A percentile compares a stretch with the other conserved stretches of the same genome.
phyloP scores from a whole-genome alignment of 441 rosid genomes.

The Bocquillonia castaneifolia region DNA sequence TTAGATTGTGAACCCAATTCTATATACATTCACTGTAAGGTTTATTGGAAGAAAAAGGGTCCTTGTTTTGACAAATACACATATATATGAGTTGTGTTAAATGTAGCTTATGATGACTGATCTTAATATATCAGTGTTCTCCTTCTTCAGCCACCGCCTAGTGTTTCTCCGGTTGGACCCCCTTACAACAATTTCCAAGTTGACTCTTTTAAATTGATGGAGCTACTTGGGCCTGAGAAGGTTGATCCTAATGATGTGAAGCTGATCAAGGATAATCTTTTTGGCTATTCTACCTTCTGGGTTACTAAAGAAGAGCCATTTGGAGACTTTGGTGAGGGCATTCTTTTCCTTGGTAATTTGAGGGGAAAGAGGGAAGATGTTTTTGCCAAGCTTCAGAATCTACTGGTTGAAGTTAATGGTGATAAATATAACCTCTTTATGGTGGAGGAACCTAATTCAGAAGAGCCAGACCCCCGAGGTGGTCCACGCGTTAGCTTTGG shows the following conservation, averaged over 20 bases:
- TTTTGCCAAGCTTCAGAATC: slow-evolving; percentile 68
- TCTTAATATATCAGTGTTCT: slow-evolving; percentile 22
- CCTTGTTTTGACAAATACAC: too few species aligned
- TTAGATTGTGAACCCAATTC: too few species aligned
- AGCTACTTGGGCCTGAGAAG: slow-evolving; percentile 96
- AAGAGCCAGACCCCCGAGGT: slow-evolving; percentile 89
- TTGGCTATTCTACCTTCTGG: slow-evolving; percentile 98
- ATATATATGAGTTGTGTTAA: not conserved
- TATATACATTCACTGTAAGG: too few species aligned
- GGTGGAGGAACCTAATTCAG: slow-evolving; percentile 96
- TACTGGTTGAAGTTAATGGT: slow-evolving; percentile 56
- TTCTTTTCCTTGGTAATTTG: slow-evolving; percentile 83
- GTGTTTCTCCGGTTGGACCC: slow-evolving; percentile 57
- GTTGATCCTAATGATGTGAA: slow-evolving; percentile 89
- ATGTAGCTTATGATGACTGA: slow-evolving; percentile 7
- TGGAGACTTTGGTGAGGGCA: slow-evolving; percentile 92
- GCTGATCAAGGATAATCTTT: slow-evolving; percentile 71
- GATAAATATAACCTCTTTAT: slow-evolving; percentile 83
- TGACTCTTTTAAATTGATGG: slow-evolving; percentile 89
- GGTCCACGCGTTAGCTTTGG: slow-evolving; percentile 97
- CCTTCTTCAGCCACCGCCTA: slow-evolving; percentile 54
- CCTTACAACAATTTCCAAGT: slow-evolving; percentile 69
- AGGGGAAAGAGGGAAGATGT: slow-evolving; percentile 82
- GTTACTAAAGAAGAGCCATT: slow-evolving; percentile 96
- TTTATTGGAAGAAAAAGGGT: too few species aligned